A percentile compares a stretch with the other conserved stretches of the same genome.
Evolutionary conservation across 2,329 filamentous ascomycete genomes (phyloP).

Genomic region (Paraconiothyrium sp.): DNA sequence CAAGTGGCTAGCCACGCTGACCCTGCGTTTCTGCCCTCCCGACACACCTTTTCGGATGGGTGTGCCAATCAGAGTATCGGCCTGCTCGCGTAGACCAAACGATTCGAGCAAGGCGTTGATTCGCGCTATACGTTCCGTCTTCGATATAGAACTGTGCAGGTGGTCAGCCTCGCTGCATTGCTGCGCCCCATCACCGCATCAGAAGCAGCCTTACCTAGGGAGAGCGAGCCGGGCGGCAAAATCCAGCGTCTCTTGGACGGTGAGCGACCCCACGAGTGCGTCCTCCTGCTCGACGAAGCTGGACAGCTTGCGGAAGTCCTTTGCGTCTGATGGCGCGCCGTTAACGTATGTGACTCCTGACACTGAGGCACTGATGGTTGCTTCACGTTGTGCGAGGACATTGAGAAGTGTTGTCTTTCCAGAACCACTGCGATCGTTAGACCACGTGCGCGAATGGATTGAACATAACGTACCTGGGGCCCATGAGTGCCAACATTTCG

Average conservation of each 20-base stretch:
- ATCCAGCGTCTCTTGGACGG: conserved; percentile 79
- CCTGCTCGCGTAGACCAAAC: conserved; percentile 77
- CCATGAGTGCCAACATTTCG: conserved; percentile 82
- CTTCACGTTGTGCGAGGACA: conserved; percentile 72
- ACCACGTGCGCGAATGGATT: not conserved
- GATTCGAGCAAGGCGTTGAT: conserved; percentile 73
- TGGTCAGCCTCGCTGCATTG: conserved; percentile 22
- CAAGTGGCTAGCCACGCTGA: conserved; percentile 82
- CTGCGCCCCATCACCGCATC: conserved; percentile 2
- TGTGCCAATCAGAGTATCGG: conserved; percentile 79
- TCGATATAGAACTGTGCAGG: conserved; percentile 56
- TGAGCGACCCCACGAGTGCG: conserved; percentile 81
- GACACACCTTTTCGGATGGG: conserved; percentile 84
- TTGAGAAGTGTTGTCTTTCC: conserved; percentile 90
- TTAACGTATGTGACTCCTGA: conserved; percentile 70
- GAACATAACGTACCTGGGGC: conserved; percentile 63
- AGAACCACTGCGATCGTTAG: conserved; percentile 54
- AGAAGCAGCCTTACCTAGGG: conserved; percentile 41
- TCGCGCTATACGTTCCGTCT: conserved; percentile 67
- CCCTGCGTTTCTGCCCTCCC: conserved; percentile 83
- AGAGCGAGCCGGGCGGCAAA: conserved; percentile 78
- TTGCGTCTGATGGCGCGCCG: conserved; percentile 62
- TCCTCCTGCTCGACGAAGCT: conserved; percentile 91
- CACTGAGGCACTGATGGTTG: conserved; percentile 63
- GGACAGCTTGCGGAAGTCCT: conserved; percentile 71